Base-by-base conservation (phyloP, 345 rosid species). In the Camelina sativa region DNA sequence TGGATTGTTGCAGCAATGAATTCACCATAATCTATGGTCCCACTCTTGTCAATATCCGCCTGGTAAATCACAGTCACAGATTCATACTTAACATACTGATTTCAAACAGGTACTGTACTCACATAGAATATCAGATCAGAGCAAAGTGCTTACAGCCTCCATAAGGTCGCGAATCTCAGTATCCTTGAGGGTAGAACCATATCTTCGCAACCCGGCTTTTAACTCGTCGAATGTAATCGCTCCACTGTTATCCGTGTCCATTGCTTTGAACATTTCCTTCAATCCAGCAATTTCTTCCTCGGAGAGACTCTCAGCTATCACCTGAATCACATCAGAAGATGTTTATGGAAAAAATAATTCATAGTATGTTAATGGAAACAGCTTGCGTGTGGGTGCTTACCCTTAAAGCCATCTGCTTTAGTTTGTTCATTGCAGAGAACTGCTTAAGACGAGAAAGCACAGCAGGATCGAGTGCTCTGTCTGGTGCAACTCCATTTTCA, bases 401-500 rank as follows among this genome's bases (percentile, higher is more conserved):
- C 82, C 96, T 78, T 79, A 94, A 79, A 82, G 98, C 98, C 98
- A 94, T 94, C 85, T 94, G 93, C 87, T 94, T 94, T 69, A 94
- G 80, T 84, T 91, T 94, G 81, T 94, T 94, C 98, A 94, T 94
- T 20, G 97, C 97, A 58, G 98, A 94, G 86, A 94, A 94, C 78
- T 87, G 91, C 78, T 91, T 94, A 73, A 94, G 92, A 65, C 98
- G 96, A 70, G 98, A 91, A 76, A 94, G 97, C 60, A 94, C 96
- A 58, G 98, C 98, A 11, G 98, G 85, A 82, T 94, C 97, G 25
- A 94, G 81, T 13, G 96, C 82, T 77, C 85, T 88, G 80, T 94
- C 99, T 32, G 99, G 99, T 64, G 99, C 99, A 81, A 94, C 97
- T 80, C 99, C 99, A 82, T 90, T 92, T 82, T 94, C 89, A 79